phyloP scores from a whole-genome alignment of 495 filamentous ascomycete genomes.

The Sordaria brevicollis region DNA sequence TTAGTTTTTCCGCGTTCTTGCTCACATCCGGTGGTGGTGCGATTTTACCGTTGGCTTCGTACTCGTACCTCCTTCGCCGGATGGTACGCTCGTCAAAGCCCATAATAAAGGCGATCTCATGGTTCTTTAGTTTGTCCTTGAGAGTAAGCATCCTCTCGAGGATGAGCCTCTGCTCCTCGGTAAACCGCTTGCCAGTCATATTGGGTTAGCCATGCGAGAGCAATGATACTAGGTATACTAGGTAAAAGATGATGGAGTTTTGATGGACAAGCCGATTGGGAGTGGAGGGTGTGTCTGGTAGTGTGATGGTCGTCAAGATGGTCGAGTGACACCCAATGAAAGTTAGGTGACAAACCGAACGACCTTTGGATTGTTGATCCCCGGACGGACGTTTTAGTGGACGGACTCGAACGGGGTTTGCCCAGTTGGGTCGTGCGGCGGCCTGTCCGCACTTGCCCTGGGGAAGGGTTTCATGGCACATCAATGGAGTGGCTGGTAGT shows the following conservation, averaged over 20 bases:
- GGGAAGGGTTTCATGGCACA: background rate
- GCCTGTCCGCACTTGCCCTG: background rate
- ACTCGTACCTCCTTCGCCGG: conserved; percentile 15
- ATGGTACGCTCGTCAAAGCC: conserved; percentile 14
- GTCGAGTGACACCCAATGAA: background rate
- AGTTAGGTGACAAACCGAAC: background rate
- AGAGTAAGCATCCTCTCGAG: conserved; percentile 13
- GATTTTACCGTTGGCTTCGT: conserved; percentile 10
- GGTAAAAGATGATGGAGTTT: background rate
- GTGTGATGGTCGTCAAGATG: background rate
- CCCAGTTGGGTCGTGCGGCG: background rate
- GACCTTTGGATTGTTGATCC: background rate
- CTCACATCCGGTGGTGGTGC: conserved; percentile 13
- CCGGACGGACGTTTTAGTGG: background rate
- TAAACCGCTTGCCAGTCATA: conserved; percentile 18
- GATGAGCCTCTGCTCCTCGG: conserved; percentile 11
- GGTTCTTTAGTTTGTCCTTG: conserved; percentile 14
- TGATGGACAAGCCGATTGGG: background rate
- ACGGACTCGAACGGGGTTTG: background rate
- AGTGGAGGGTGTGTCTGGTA: background rate
- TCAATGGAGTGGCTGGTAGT: background rate
- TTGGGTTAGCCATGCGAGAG: background rate
- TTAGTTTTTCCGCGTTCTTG: conserved; percentile 24
- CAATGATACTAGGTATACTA: background rate
- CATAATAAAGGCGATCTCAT: conserved; percentile 16